Evolutionary conservation across 306 rosid species (phyloP), one percentile per base, ranked within the genome.

Genomic region (Morella rubra): DNA sequence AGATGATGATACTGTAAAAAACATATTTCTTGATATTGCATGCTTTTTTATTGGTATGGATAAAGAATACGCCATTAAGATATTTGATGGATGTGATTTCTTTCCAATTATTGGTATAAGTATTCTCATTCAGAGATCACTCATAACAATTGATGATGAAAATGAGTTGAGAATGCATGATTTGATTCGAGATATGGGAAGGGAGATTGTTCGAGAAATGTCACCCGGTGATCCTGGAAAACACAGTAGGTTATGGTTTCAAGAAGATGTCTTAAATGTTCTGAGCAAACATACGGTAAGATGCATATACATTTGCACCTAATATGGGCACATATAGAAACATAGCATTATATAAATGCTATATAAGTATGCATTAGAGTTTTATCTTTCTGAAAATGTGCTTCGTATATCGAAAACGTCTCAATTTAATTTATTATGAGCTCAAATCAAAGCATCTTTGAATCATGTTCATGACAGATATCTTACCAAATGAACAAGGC

Each of bases 1-100:
- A 13, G 22, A 32, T 12, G 72, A 80, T 71, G 45, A 56, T 0
- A 60, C 20, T 19, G 41, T 46, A 4, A 75, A 73, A 45, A 80
- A 82, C 27, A 82, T 79, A 51, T 87, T 87, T 20, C 86, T 84
- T 32, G 86, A 87, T 56, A 71, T 87, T 22, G 74, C 81, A 9
- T 82, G 84, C 71, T 87, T 84, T 70, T 84, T 87, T 47, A 74
- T 79, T 2, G 88, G 90, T 0, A 76, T 76, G 76, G 54, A 81
- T 1, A 64, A 7, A 37, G 47, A 27, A 1, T 11, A 74, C 0
- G 86, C 79, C 7, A 73, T 51, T 0, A 12, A 77, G 44, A 69
- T 84, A 52, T 37, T 84, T 3, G 78, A 84, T 40, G 83, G 77
- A 0, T 87, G 86, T 79, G 88, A 81, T 0, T 53, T 81, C 0